Evolutionary conservation across 805 yeast species (phyloP).

Genomic region (Lachancea sp.): DNA sequence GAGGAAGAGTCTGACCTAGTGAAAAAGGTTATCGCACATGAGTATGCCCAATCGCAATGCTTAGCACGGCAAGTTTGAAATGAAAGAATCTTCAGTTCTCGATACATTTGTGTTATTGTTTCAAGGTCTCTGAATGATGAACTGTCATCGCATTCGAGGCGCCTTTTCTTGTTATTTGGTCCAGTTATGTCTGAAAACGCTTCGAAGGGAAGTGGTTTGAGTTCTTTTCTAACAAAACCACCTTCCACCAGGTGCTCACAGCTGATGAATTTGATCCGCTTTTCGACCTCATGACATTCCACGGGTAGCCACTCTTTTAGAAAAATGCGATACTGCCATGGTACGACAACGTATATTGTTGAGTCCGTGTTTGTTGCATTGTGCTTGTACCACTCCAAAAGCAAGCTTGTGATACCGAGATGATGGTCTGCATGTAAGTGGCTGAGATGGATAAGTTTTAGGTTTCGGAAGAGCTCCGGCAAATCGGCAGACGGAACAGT

Average conservation of each 20-base stretch:
- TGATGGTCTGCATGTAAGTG: slow-evolving; percentile 98
- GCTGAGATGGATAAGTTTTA: slow-evolving; percentile 63
- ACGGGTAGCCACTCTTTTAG: slow-evolving; percentile 59
- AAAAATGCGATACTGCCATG: slow-evolving; percentile 67
- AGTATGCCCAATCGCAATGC: slow-evolving; percentile 82
- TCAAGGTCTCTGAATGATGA: slow-evolving; percentile 25
- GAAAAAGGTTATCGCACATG: slow-evolving; percentile 48
- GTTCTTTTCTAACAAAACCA: slow-evolving; percentile 28
- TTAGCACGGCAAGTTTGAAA: slow-evolving; percentile 66
- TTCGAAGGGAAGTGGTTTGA: slow-evolving; percentile 26
- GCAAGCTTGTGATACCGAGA: slow-evolving; percentile 67
- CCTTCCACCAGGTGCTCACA: slow-evolving; percentile 52
- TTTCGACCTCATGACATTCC: slow-evolving; percentile 38
- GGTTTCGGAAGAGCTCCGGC: slow-evolving; percentile 46
- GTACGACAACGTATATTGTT: slow-evolving; percentile 56
- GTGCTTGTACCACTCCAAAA: slow-evolving; percentile 56
- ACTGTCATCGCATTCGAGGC: slow-evolving; percentile 19
- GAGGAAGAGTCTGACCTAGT: slow-evolving; percentile 22
- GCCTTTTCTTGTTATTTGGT: slow-evolving; percentile 15
- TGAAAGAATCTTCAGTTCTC: slow-evolving; percentile 37
- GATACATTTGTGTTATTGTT: slow-evolving; percentile 33
- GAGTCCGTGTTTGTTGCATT: slow-evolving; percentile 34
- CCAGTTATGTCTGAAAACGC: slow-evolving; percentile 14
- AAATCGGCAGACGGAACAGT: slow-evolving; percentile 45
- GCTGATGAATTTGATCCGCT: slow-evolving; percentile 46